Base-by-base conservation (phyloP, 805 yeast genomes). In the Dipodascopsis tothii region DNA sequence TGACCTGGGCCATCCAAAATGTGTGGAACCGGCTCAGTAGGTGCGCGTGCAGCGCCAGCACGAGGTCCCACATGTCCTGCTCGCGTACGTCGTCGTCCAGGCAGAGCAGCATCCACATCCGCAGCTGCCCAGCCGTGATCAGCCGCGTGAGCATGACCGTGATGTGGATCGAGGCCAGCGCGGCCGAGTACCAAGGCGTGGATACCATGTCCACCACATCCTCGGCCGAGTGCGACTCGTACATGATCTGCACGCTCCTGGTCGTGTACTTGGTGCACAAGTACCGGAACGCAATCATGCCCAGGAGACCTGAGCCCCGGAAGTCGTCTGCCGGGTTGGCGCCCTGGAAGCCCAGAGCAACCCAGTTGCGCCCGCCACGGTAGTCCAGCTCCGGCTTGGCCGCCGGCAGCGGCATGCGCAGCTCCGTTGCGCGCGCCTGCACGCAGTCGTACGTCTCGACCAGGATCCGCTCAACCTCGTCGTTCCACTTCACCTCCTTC, bases 331-430 rank as follows among this genome's bases (percentile, higher is more conserved):
- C 44, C 3, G 71, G 71, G 43, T 64, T 62, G 16, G 48, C 19
- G 1, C 68, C 67, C 41, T 66, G 71, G 51, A 66, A 66, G 4
- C 71, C 71, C 5, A 66, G 51, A 3, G 54, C 48, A 18, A 58
- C 62, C 67, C 68, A 66, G 42, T 62, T 49, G n/a, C 23, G 21
- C 3, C 49, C 53, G n/a, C 40, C 54, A n/a, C 48, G 47, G 5
- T 50, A 44, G 18, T 44, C 45, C n/a, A 11, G 14, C 16, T 38
- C 23, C n/a, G 20, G 14, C 19, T 6, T 17, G 11, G n/a, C n/a
- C 43, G 14, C n/a, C 41, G 7, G 3, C n/a, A 38, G 16, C 16
- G 7, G 21, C 21, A 3, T 22, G 14, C 17, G 18, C 14, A 47
- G 45, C 56, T 56, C 51, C 6, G 43, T 30, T 5, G 35, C 28